Conservation (phyloP, 1,284 basidiomycete species). For the Ceratobasidium sp. region DNA sequence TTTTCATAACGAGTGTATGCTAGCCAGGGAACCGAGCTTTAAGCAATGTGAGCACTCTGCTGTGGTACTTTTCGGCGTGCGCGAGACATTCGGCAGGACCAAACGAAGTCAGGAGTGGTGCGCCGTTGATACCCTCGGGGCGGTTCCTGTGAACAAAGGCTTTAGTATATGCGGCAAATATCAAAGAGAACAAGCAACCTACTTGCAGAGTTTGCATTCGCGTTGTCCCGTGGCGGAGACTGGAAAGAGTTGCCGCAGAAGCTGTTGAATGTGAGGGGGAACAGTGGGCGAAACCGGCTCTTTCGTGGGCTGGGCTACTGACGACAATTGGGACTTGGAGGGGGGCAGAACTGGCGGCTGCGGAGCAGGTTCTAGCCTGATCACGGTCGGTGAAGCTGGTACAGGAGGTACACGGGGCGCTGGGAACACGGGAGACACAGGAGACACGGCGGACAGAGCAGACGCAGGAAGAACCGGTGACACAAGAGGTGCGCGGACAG, state of each 20-base stretch:
- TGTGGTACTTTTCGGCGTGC: slow-evolving; percentile 26
- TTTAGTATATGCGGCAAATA: slow-evolving; percentile 4
- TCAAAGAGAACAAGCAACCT: neutral
- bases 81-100: slow-evolving; percentile 4
- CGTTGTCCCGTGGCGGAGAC: slow-evolving; percentile 4
- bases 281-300: neutral
- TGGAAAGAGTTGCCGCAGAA: slow-evolving; percentile 14
- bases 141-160: neutral
- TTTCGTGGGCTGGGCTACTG: neutral
- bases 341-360: neutral
- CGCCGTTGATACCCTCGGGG: neutral
- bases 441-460: neutral
- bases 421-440: neutral
- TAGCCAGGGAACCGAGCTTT: neutral
- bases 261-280: neutral
- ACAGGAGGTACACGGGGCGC: slow-evolving; percentile 3
- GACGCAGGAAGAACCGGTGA: no score
- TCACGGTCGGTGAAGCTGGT: neutral
- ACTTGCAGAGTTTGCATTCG: slow-evolving; percentile 44
- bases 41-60: neutral
- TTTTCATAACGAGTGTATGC: neutral
- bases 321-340: neutral
- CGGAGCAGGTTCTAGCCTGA: neutral
- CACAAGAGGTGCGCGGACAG: neutral
- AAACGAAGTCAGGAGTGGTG: neutral